A percentile compares a stretch with the other conserved stretches of the same genome.
Evolutionary conservation across 768 basidiomycete species (phyloP).

Genomic region (Lentinula sp.): DNA sequence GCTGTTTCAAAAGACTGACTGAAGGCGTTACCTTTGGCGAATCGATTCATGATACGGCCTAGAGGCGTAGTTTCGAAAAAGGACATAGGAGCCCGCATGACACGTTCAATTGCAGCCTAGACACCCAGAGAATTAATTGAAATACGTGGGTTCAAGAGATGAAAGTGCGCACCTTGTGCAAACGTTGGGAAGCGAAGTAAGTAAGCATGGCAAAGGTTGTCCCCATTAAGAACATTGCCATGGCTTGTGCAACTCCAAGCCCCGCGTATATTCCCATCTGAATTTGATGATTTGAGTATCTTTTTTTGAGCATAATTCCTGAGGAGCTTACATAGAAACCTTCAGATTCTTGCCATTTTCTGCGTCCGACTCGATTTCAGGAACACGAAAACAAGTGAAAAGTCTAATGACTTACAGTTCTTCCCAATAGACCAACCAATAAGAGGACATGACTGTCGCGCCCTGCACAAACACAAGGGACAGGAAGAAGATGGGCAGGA

Average conservation of each 20-base stretch:
- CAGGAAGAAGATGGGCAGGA: conserved; percentile 60
- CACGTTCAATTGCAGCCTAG: conserved; percentile 55
- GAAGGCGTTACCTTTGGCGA: conserved; percentile 57
- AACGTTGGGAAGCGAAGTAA: conserved; percentile 66
- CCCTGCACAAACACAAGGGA: conserved; percentile 64
- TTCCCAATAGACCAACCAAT: conserved; percentile 90
- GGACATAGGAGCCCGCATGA: conserved; percentile 83
- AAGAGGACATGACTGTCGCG: conserved; percentile 63
- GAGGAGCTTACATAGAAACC: conserved; percentile 62
- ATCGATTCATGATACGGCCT: conserved; percentile 87
- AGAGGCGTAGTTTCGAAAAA: conserved; percentile 90
- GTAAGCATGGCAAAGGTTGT: conserved; percentile 58
- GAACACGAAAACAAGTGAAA: not conserved
- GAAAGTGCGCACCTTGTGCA: conserved; percentile 45
- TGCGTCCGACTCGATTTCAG: conserved; percentile 16
- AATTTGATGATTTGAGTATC: conserved; percentile 1
- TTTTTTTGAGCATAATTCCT: not conserved
- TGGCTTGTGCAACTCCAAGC: conserved; percentile 65
- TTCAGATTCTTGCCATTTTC: conserved; percentile 49
- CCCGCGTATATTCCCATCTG: conserved; percentile 81
- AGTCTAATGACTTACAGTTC: conserved; percentile 35
- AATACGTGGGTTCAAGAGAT: not conserved
- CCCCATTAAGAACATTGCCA: conserved; percentile 66
- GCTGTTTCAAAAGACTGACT: not conserved
- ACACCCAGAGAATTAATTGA: not conserved